Conservation (phyloP, 2,329 filamentous ascomycete species). For the Phaeosphaeria sp. region DNA sequence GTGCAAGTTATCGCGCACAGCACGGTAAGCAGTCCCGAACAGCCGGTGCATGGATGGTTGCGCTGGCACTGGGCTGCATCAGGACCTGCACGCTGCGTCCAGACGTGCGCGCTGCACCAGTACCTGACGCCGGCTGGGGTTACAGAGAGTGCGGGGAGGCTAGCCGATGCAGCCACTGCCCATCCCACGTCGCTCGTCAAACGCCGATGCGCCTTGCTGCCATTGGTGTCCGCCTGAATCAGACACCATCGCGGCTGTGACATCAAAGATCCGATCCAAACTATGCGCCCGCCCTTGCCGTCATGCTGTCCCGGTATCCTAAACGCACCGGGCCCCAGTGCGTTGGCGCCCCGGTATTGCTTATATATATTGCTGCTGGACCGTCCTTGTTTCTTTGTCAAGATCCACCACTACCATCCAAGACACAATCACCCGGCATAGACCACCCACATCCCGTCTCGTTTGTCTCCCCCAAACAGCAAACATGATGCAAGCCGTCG, state of each 20-base stretch:
- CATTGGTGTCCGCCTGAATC: too few relatives aligned
- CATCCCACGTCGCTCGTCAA: slow-evolving; percentile 46
- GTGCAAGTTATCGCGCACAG: too few relatives aligned
- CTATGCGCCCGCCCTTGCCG: slow-evolving; percentile 43
- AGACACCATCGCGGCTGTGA: slow-evolving; percentile 30
- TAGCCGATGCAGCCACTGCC: slow-evolving; percentile 28
- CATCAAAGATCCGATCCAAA: slow-evolving; percentile 33
- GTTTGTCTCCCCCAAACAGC: slow-evolving; percentile 9
- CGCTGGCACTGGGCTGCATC: slow-evolving; percentile 25
- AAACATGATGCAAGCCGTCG: slow-evolving; percentile 46
- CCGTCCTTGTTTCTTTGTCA: slow-evolving; percentile 16
- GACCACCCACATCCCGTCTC: slow-evolving; percentile 2
- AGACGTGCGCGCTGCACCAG: slow-evolving; percentile 29
- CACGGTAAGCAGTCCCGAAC: background rate
- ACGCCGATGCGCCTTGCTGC: slow-evolving; percentile 39
- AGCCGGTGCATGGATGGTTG: slow-evolving; percentile 6
- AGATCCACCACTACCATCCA: background rate
- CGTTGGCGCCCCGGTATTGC: slow-evolving; percentile 11
- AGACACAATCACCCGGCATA: slow-evolving; percentile 5
- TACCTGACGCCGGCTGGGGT: slow-evolving; percentile 40
- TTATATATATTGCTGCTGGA: slow-evolving; percentile 31
- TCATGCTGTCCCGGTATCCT: slow-evolving; percentile 35
- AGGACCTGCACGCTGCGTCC: slow-evolving; percentile 23
- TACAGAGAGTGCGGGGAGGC: slow-evolving; percentile 40
- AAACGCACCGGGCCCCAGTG: slow-evolving; percentile 33